Evolutionary conservation across 1,284 basidiomycete species (phyloP).

Genomic region (Leccinum subspadiceum): DNA sequence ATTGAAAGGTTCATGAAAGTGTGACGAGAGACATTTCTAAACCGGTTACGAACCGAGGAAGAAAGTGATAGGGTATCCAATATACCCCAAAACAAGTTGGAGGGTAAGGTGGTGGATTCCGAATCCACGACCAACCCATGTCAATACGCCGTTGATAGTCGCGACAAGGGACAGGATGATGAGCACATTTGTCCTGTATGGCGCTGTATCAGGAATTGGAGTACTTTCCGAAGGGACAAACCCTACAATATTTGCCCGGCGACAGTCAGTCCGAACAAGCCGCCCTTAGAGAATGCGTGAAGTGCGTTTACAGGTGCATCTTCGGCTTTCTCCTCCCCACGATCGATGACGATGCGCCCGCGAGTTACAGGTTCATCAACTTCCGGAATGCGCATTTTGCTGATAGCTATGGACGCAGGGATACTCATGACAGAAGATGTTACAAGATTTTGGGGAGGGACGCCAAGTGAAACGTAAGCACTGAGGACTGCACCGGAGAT

Average conservation of each 20-base stretch:
- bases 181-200: conserved; percentile 67
- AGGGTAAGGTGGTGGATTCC: conserved; percentile 81
- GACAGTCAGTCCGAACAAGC: conserved; percentile 81
- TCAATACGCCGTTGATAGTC: conserved; percentile 81
- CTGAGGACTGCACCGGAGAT: conserved; percentile 87
- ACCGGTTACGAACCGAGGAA: conserved; percentile 54
- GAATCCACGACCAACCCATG: conserved; percentile 87
- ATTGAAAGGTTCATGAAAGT: conserved; percentile 5
- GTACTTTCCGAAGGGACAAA: conserved; percentile 8
- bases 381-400: conserved; percentile 85
- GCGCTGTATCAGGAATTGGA: neutral
- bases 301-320: conserved; percentile 70
- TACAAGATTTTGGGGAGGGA: conserved; percentile 79
- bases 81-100: conserved; percentile 81
- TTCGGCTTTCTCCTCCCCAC: conserved; percentile 58
- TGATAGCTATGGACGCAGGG: conserved; percentile 89
- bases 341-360: conserved; percentile 76
- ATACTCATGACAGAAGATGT: conserved; percentile 95
- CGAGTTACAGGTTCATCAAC: conserved; percentile 82
- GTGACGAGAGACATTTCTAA: neutral
- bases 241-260: conserved; percentile 81
- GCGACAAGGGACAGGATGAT: conserved; percentile 81
- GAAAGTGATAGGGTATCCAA: conserved; percentile 87
- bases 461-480: conserved; percentile 83
- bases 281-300: conserved; percentile 88